Evolutionary conservation across 768 basidiomycete genomes (phyloP), one percentile per base, ranked within the genome.

Genomic region (Trametes cinnabarina): DNA sequence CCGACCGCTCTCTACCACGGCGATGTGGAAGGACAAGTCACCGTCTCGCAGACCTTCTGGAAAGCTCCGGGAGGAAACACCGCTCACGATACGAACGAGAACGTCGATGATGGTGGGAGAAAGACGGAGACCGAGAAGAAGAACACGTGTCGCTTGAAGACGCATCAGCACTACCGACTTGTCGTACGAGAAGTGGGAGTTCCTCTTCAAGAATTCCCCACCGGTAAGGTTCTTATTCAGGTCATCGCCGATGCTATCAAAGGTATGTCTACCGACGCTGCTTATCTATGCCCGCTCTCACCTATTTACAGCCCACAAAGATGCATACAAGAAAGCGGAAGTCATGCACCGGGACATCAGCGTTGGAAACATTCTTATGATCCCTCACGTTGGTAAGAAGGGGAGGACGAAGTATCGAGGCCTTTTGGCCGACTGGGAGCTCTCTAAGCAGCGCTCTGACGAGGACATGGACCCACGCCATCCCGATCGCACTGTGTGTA

Each of bases 161-260:
- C 49, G 9, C 57, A 58, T 12, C 22, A 14, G 6, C 4, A 32
- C 17, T 6, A 39, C 37, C 32, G 49, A 81, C 61, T 28, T 6
- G 7, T 43, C 11, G 51, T 17, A 2, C 26, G 28, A 26, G 25
- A 25, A 3, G 30, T 32, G 12, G 30, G 30, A 32, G 7, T 32
- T 32, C 30, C 30, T 32, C 30, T 32, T 12, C 30, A 32, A 32
- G 30, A 32, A 12, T 32, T 32, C 30, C 30, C 30, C 30, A 7
- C 43, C 30, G 48, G 20, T 20, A 8, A 30, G 41, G 22, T 39
- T 50, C 19, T 15, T 44, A 1, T 37, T 4, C 12, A 6, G 11
- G 44, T 20, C 20, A 42, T 52, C 7, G 11, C 10, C n/a, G 51
- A 39, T 52, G 14, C 2, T 39, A 12, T 32, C 30, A 32, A 7